phyloP scores from a whole-genome alignment of 352 stramenopile species.

The Phytophthora citrophthora region DNA sequence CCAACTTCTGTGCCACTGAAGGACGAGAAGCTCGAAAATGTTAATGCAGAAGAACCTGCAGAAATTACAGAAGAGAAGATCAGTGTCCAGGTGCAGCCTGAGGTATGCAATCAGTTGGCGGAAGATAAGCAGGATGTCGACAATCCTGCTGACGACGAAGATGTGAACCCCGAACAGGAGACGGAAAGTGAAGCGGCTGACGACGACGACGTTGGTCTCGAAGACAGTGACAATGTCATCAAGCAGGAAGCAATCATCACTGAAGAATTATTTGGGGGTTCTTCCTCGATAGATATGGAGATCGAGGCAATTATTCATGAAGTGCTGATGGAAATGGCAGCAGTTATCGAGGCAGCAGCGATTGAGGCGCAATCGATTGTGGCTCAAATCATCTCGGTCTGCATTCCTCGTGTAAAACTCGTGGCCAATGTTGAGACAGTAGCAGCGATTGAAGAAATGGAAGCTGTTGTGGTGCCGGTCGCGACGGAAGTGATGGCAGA shows the following conservation, averaged over 20 bases:
- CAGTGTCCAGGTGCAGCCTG: slow-evolving; percentile 10
- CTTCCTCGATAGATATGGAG: slow-evolving; percentile 13
- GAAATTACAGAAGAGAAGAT: slow-evolving; percentile 17
- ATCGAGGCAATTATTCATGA: slow-evolving; percentile 18
- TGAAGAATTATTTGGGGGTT: not conserved
- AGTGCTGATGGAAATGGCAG: slow-evolving; percentile 20
- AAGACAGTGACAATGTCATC: slow-evolving; percentile 5
- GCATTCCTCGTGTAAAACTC: not conserved
- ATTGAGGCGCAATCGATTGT: not conserved
- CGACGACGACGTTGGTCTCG: slow-evolving; percentile 10
- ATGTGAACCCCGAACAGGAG: slow-evolving; percentile 30
- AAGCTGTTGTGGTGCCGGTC: not conserved
- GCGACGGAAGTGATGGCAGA: slow-evolving; percentile 8
- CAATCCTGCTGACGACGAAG: slow-evolving; percentile 33
- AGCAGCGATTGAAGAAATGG: slow-evolving; percentile 1
- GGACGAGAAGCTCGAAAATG: slow-evolving; percentile 9
- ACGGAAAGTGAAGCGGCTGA: slow-evolving; percentile 19
- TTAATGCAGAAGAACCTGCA: slow-evolving; percentile 22
- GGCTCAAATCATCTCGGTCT: not conserved
- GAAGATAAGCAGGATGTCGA: slow-evolving; percentile 34
- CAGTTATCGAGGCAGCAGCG: slow-evolving; percentile 18
- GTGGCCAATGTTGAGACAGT: too few relatives aligned
- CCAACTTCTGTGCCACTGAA: not conserved
- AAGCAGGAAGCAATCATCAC: slow-evolving; percentile 1
- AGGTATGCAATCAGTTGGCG: slow-evolving; percentile 38